phyloP scores from a whole-genome alignment of 768 basidiomycete genomes.

The Boletus coccyginus region DNA sequence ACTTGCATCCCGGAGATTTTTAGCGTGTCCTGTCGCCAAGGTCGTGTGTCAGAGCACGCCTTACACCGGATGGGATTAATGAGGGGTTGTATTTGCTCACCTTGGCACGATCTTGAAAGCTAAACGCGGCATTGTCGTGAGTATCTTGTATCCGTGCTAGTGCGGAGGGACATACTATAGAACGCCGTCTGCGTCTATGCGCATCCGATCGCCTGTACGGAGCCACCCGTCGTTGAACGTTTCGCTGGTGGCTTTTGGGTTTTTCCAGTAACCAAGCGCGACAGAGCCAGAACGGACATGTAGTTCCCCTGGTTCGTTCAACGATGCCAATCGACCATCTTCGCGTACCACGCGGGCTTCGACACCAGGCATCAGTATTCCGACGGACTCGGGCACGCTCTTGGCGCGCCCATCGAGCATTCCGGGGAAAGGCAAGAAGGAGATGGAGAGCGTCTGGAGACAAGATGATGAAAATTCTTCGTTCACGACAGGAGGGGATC shows the following conservation, averaged over 20 bases:
- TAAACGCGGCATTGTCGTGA: constrained; percentile 22
- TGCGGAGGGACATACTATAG: constrained; percentile 52
- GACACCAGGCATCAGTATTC: constrained; percentile 60
- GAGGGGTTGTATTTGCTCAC: constrained; percentile 29
- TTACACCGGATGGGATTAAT: too few relatives aligned
- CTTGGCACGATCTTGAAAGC: constrained; percentile 78
- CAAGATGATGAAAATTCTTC: background rate
- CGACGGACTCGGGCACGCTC: constrained; percentile 43
- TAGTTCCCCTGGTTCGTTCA: constrained; percentile 65
- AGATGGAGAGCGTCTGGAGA: constrained; percentile 53
- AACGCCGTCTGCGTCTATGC: constrained; percentile 55
- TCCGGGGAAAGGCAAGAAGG: constrained; percentile 44
- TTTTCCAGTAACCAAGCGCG: constrained; percentile 70
- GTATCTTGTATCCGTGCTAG: background rate
- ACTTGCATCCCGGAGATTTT: constrained; percentile 82
- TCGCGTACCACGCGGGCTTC: constrained; percentile 62
- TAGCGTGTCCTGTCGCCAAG: constrained; percentile 58
- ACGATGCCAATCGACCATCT: constrained; percentile 51
- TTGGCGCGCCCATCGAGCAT: constrained; percentile 43
- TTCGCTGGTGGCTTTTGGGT: constrained; percentile 60
- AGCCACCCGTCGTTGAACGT: constrained; percentile 75
- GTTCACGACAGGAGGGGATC: background rate
- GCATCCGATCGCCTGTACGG: constrained; percentile 69
- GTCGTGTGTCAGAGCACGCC: background rate
- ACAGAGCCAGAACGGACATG: constrained; percentile 55